Base-by-base conservation (phyloP, 2,329 filamentous ascomycete genomes). In the Mollisiaceae sp. region DNA sequence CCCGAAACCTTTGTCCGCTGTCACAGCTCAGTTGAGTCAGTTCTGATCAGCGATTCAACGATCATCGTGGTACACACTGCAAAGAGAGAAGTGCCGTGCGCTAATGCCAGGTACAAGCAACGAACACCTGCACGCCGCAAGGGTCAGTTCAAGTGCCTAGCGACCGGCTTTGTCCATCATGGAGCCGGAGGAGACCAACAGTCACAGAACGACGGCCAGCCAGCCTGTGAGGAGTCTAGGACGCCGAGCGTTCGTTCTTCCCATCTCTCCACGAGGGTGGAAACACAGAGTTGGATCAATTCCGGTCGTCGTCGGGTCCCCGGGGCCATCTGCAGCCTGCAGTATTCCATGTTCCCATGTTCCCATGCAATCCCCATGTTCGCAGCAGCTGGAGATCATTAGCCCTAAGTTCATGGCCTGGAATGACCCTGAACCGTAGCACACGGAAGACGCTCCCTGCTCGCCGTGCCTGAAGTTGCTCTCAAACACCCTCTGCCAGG, bases 101-200 rank as follows among this genome's bases (percentile, higher is more conserved):
- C 63, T 65, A 65, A 47, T 62, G 63, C 36, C 59, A 65, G 63
- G 63, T 45, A 62, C 63, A 27, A 22, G 35, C 55, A 20, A 57
- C 20, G 32, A 57, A 57, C 36, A 12, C 18, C 32, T 57, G 55
- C 50, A 54, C 9, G 50, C 15, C 8, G n/a, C 24, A 54, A 35
- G 50, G 50, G 18, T 54, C 24, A 1, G 8, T n/a, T 56, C 32
- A 59, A 60, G 27, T 65, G 59, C 55, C 64, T 65, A 47, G 55
- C 60, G 64, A 65, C 64, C 64, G 64, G 64, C 60, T 62, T 14
- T 22, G 20, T 20, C 18, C 9, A n/a, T 8, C 36, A 35, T 65
- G 64, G 60, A 62, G 64, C 64, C 64, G 64, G 43, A 45, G 54
- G 61, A 32, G 50, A 32, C 32, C 22, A 5, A 3, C 4, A n/a